A percentile compares a stretch with the other conserved stretches of the same genome.
Conservation (phyloP, 768 basidiomycete genomes). For the Xerocomellus intermedius region DNA sequence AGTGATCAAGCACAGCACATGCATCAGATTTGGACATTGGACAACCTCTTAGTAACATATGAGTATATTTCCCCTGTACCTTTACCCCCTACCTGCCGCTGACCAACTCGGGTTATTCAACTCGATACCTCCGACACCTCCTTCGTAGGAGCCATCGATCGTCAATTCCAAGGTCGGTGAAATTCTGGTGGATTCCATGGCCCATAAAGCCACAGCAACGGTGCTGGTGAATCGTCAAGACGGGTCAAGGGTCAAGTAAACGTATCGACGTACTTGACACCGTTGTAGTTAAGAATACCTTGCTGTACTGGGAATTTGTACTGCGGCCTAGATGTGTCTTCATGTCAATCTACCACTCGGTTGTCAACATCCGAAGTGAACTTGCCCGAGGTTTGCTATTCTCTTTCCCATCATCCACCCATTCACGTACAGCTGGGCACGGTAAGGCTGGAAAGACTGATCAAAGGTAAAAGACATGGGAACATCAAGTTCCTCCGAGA, state of each 20-base stretch:
- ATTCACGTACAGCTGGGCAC: constrained; percentile 75
- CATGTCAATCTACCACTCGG: constrained; percentile 1
- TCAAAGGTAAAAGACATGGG: constrained; percentile 73
- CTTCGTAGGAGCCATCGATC: constrained; percentile 58
- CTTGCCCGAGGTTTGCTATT: constrained; percentile 67
- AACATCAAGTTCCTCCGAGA: constrained; percentile 61
- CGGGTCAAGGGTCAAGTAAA: neutral
- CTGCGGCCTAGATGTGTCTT: constrained; percentile 53
- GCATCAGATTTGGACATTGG: neutral
- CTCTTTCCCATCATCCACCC: constrained; percentile 91
- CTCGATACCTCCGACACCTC: constrained; percentile 58
- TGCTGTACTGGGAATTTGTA: constrained; percentile 80
- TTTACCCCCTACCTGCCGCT: constrained; percentile 18
- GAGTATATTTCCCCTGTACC: neutral
- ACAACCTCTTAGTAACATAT: neutral
- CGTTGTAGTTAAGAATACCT: constrained; percentile 73
- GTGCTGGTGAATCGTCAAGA: constrained; percentile 37
- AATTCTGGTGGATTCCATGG: constrained; percentile 49
- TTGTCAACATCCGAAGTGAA: neutral
- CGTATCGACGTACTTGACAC: constrained; percentile 51
- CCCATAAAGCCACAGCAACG: constrained; percentile 68
- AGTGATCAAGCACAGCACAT: neutral
- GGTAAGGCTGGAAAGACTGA: constrained; percentile 61
- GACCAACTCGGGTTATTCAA: constrained; percentile 63
- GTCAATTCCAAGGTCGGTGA: constrained; percentile 53